Conservation (phyloP, 2,329 filamentous ascomycete species). For the Fusarium sp. region DNA sequence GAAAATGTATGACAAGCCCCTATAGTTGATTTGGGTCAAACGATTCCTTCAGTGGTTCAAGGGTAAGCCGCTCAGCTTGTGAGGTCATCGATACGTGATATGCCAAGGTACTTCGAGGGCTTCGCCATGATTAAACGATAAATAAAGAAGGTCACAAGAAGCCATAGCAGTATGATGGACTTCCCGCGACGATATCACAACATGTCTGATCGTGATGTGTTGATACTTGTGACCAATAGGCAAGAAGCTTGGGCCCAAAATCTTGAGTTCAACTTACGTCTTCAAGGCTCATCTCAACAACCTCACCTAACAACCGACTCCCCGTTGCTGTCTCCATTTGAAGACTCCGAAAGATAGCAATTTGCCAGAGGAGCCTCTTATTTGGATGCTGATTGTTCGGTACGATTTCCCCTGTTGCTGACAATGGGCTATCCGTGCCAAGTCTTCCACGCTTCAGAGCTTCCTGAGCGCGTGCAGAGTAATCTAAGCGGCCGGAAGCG, state of each 20-base stretch:
- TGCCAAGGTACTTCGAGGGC: neutral
- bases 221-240: slow-evolving; percentile 4
- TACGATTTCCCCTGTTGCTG: neutral
- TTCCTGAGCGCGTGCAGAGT: slow-evolving; percentile 62
- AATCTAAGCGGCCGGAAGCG: slow-evolving; percentile 63
- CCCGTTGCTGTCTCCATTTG: slow-evolving; percentile 59
- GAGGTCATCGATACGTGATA: neutral
- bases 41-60: neutral
- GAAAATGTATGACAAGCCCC: neutral
- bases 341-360: neutral
- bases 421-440: slow-evolving; percentile 70
- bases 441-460: slow-evolving; percentile 64
- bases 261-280: slow-evolving; percentile 60
- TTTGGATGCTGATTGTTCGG: neutral
- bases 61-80: neutral
- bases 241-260: slow-evolving; percentile 28
- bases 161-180: neutral
- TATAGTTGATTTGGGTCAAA: neutral
- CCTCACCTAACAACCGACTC: slow-evolving; percentile 62
- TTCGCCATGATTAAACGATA: neutral
- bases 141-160: neutral
- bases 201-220: slow-evolving; percentile 31
- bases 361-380: neutral
- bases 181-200: neutral
- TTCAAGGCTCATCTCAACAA: slow-evolving; percentile 69